Percentiles rank a stretch among this genome's conserved stretches.
These are phyloP conservation scores for Tulasnella sp. DNA, from an alignment of 768 basidiomycete genomes.

Conservation along the genomic window DNA sequence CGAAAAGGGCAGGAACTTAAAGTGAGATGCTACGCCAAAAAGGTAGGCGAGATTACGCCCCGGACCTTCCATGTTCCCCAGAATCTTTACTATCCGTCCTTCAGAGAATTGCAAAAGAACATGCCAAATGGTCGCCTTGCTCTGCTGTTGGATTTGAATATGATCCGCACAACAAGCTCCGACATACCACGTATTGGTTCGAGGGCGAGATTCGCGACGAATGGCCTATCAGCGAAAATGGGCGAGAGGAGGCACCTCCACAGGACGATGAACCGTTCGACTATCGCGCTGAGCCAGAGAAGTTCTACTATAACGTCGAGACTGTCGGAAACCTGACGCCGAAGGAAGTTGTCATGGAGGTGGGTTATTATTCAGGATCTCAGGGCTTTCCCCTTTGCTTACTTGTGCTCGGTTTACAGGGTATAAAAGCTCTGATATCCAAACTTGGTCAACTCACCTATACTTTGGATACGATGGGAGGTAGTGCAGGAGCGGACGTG, in stretches of 20 bases:
- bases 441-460: slow-evolving; percentile 75
- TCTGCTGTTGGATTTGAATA: slow-evolving; percentile 95
- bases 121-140: slow-evolving; percentile 98
- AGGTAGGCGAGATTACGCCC: slow-evolving; percentile 42
- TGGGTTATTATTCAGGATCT: slow-evolving; percentile 27
- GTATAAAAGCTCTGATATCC: slow-evolving; percentile 66
- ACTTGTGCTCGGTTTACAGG: slow-evolving; percentile 37
- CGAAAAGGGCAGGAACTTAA: slow-evolving; percentile 89
- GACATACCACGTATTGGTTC: slow-evolving; percentile 93
- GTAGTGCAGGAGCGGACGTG: background rate
- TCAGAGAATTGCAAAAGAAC: slow-evolving; percentile 90
- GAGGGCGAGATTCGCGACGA: slow-evolving; percentile 73
- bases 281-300: slow-evolving; percentile 75
- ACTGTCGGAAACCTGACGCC: slow-evolving; percentile 84
- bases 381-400: background rate
- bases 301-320: slow-evolving; percentile 93
- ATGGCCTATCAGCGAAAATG: slow-evolving; percentile 89
- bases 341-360: slow-evolving; percentile 85
- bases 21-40: slow-evolving; percentile 81
- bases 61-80: background rate
- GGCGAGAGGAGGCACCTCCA: slow-evolving; percentile 70
- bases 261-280: slow-evolving; percentile 80
- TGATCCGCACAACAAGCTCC: slow-evolving; percentile 93
- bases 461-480: slow-evolving; percentile 3
- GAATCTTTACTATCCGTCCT: background rate